Evolutionary conservation across 2,329 filamentous ascomycete species (phyloP), one percentile per base, ranked within the genome.

Genomic region (Sporothrix euskadiensis): DNA sequence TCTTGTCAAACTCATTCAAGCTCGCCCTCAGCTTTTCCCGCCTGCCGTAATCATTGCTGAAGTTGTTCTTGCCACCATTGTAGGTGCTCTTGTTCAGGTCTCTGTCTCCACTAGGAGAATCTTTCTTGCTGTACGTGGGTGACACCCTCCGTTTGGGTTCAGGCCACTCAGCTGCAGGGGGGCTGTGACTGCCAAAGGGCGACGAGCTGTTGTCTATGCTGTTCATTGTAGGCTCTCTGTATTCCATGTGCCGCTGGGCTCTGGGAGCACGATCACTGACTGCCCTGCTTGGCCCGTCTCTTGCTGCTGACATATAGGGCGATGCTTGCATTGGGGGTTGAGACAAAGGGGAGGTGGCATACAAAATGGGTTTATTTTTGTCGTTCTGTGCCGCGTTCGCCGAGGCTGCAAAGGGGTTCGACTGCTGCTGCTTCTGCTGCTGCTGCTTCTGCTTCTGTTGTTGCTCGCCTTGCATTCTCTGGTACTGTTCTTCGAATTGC

Each of bases 1-100:
- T 75, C 39, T 65, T 65, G 22, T 79, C 78, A 39, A 79, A 77
- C 12, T 74, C 47, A 22, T 77, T 76, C 71, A 79, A 47, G 30
- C 65, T 41, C n/a, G n/a, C 52, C 54, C 12, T 22, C 19, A 10
- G 22, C 19, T 54, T 63, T 2, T 22, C 39, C 3, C 35, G 32
- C 3, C 14, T 5, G 9, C 54, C 32, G 12, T 22, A 41, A 19
- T 19, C 41, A 63, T 6, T 52, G n/a, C 26, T 39, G 41, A 32
- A 26, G 52, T 59, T 16, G 6, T 19, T 49, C 7, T 39, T 35
- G 35, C 16, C 14, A 63, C 56, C 12, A 12, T 30, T 26, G 56
- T 63, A 35, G 57, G 9, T 35, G 59, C 59, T 63, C 16, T 63
- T 30, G 39, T 16, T 66, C 8, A 30, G 26, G 16, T 44, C 54